Evolutionary conservation across 2,329 filamentous ascomycete genomes (phyloP).

Genomic region (Diplodia sapinea): DNA sequence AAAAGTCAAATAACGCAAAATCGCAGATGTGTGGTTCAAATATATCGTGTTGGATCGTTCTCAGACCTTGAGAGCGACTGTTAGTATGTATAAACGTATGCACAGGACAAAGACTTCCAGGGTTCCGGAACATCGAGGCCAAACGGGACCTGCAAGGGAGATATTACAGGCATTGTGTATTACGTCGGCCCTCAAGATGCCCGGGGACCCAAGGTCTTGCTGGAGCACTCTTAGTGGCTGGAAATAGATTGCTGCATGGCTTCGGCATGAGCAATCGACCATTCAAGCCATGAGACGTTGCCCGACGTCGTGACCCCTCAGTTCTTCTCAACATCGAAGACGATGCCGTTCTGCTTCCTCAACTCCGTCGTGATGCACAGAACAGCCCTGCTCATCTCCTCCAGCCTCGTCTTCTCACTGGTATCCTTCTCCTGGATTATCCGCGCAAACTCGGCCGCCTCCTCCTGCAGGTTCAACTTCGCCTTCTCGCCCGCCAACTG

Average conservation of each 20-base stretch:
- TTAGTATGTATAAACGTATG: neutral
- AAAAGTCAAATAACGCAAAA: too few species aligned
- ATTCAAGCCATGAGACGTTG: neutral
- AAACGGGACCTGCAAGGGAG: neutral
- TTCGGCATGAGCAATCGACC: neutral
- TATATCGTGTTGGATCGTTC: neutral
- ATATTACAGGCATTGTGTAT: neutral
- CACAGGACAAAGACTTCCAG: neutral
- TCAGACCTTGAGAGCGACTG: neutral
- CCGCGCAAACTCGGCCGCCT: slow-evolving; percentile 54
- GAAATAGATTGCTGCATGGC: neutral
- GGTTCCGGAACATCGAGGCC: neutral
- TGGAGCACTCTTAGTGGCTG: neutral
- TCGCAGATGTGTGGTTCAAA: neutral
- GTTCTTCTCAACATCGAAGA: slow-evolving; percentile 48
- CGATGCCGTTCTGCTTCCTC: slow-evolving; percentile 52
- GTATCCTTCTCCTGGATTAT: slow-evolving; percentile 51
- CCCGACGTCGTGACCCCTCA: neutral
- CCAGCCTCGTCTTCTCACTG: slow-evolving; percentile 47
- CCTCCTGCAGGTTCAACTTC: slow-evolving; percentile 55
- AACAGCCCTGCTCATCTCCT: slow-evolving; percentile 51
- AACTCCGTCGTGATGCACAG: slow-evolving; percentile 52
- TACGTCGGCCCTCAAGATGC: neutral
- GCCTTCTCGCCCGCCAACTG: slow-evolving; percentile 49
- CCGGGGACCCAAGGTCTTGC: neutral